Evolutionary conservation across 2,329 filamentous ascomycete species (phyloP), one percentile per base, ranked within the genome.

Genomic region (Penicillium sp.): DNA sequence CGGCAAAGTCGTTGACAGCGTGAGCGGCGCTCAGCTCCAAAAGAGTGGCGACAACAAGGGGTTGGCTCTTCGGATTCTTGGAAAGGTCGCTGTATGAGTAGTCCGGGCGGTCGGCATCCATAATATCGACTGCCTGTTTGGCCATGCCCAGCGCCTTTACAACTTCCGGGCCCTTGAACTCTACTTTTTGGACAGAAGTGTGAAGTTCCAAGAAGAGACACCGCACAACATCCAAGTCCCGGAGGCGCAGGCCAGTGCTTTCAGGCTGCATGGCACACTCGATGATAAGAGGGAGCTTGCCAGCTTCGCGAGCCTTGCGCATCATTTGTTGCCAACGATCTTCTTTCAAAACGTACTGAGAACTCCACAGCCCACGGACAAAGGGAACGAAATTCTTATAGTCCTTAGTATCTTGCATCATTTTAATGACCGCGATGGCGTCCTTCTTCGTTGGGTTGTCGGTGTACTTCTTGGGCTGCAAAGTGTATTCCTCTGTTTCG

Each of bases 1-100:
- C 67, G 3, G 53, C 64, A 16, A 58, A 52, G 27, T 69, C 52
- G 23, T 66, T 63, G n/a, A 69, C 29, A 3, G 71, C 68, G 31
- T 64, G 62, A n/a, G 71, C 67, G 22, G 74, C 71, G 50, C 67
- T 67, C 13, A 78, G 59, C 42, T 76, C 69, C 6, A 77, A 59
- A n/a, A 75, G 49, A 1, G 69, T 58, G 14, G 66, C 73, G 39
- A 73, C 63, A 14, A 75, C 65, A 20, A 69, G 65, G 1, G 72
- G 70, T 43, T 64, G 61, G 37, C 56, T 57, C 51, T 71, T 69
- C 9, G 69, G 63, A 42, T 75, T 68, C 6, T 55, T 22, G 23
- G 45, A 38, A 20, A 54, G 53, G 16, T 13, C 58, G 44, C n/a
- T 42, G 36, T 14, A 56, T 50, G 7, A 50, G 51, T 46, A 71